Evolutionary conservation across 768 basidiomycete species (phyloP).

Genomic region (Boletus subparvulus): DNA sequence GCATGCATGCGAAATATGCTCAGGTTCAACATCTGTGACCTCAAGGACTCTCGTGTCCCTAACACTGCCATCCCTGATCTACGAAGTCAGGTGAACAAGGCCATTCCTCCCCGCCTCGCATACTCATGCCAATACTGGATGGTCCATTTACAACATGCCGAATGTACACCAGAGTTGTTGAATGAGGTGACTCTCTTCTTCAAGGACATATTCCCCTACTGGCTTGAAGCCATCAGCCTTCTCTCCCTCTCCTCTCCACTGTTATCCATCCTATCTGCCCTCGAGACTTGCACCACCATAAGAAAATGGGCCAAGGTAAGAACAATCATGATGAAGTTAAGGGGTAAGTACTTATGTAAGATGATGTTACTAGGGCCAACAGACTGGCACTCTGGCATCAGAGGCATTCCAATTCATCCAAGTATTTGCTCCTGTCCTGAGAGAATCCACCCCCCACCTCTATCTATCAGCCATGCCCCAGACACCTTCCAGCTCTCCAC

Average conservation of each 20-base stretch:
- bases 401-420: conserved; percentile 3
- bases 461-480: neutral
- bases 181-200: neutral
- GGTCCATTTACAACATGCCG: neutral
- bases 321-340: too few species aligned
- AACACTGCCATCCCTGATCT: neutral
- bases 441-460: neutral
- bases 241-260: neutral
- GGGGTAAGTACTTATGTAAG: neutral
- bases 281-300: neutral
- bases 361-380: neutral
- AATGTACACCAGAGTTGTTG: neutral
- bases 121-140: conserved; percentile 1
- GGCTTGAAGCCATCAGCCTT: conserved; percentile 28
- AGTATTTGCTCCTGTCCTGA: conserved; percentile 1
- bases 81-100: neutral
- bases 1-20: neutral
- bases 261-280: neutral
- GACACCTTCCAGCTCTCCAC: neutral
- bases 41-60: neutral
- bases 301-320: conserved; percentile 1
- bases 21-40: neutral
- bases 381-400: neutral
- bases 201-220: neutral
- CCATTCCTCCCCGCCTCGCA: neutral